phyloP scores from a whole-genome alignment of 202 grass and related monocot species.

The Brachypodium distachyon region DNA sequence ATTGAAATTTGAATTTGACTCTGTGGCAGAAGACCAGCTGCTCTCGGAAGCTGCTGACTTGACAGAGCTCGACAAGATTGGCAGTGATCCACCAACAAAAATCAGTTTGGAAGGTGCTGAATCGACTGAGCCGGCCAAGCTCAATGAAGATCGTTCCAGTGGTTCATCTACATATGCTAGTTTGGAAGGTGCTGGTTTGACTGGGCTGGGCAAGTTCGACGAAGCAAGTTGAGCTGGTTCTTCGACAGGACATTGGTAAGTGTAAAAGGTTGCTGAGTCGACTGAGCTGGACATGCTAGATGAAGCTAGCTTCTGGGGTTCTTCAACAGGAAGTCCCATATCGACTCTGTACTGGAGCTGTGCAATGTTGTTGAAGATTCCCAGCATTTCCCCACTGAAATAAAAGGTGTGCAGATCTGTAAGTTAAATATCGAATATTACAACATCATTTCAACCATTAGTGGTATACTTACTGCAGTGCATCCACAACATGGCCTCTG shows the following conservation, averaged over 20 bases:
- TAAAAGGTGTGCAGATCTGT: background rate
- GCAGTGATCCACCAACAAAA: background rate
- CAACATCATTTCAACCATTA: background rate
- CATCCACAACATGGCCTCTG: conserved; percentile 57
- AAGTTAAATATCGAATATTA: background rate
- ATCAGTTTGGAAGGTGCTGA: background rate
- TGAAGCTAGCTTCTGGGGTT: background rate
- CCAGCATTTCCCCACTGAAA: conserved; percentile 57
- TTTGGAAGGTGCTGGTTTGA: background rate
- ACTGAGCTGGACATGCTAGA: background rate
- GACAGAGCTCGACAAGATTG: background rate
- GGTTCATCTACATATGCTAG: background rate
- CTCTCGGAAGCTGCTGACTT: background rate
- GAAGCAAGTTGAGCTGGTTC: background rate
- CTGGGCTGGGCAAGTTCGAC: background rate
- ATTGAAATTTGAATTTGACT: background rate
- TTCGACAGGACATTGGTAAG: background rate
- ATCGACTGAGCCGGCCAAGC: background rate
- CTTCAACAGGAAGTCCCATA: background rate
- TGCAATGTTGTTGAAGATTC: conserved; percentile 44
- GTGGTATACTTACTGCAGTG: conserved; percentile 61
- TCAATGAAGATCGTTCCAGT: background rate
- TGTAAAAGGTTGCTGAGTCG: background rate
- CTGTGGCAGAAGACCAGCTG: background rate
- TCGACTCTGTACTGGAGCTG: conserved; percentile 44